Base-by-base conservation (phyloP, 1,139 yeast species). In the Scheffersomyces lignicola region DNA sequence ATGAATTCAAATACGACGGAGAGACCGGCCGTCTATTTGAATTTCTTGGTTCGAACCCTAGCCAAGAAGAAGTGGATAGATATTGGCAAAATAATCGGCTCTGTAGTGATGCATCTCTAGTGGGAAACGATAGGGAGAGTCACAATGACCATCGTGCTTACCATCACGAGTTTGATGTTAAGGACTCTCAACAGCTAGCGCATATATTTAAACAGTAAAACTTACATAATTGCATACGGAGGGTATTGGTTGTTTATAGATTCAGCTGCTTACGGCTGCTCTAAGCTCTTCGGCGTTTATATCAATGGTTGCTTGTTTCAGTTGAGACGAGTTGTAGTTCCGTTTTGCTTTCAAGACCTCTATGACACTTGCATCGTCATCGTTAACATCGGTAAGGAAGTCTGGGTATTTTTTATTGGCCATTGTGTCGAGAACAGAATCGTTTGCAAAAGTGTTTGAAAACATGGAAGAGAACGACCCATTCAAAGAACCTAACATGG, bases 401-500 rank as follows among this genome's bases (percentile, higher is more conserved):
- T 48, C 49, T 2, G 43, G 43, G 21, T 39, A 41, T 35, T 44
- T 48, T 36, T 39, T 14, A 12, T 26, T 26, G 6, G n/a, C 6
- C 9, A 5, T 5, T 16, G n/a, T 60, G 30, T 45, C 48, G 6
- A 45, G 34, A 5, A 57, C 44, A 7, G 67, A 61, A 29, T 65
- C 72, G 33, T 63, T 65, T 9, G 54, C 58, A 37, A 63, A 58
- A 2, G 62, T 56, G 32, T 60, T 57, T 27, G 66, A 61, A 42
- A 61, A 62, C 12, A 59, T 52, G 3, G 66, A 57, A 2, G 70
- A 61, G 27, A 62, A 59, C 5, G 67, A 60, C 22, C 49, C 50
- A 40, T 59, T 61, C 33, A 56, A 60, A 0, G 74, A 67, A 1
- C 73, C 73, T 35, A 69, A 53, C 69, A 70, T 65, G 2, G 76